These are phyloP conservation scores for Solanum tarijense DNA, from an alignment of 257 asterid genomes.

Conservation along the genomic window DNA sequence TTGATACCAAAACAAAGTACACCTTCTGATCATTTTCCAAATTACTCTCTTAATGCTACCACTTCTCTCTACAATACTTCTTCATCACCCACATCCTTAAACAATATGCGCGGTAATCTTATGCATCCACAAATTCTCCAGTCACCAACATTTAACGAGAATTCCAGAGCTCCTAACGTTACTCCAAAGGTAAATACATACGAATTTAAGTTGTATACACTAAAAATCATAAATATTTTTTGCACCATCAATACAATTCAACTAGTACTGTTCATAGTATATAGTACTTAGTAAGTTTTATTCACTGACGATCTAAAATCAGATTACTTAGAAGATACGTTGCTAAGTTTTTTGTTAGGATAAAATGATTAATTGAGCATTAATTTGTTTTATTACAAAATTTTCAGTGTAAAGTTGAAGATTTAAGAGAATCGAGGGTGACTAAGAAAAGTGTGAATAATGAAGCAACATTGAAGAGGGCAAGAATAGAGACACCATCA, in stretches of 20 bases:
- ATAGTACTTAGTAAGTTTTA: background rate
- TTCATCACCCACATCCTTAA: slow-evolving; percentile 4
- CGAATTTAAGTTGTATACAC: background rate
- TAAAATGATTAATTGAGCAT: background rate
- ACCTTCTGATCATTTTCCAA: slow-evolving; percentile 1
- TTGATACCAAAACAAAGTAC: slow-evolving; percentile 1
- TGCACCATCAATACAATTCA: background rate
- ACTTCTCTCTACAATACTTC: slow-evolving; percentile 12
- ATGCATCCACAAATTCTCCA: background rate
- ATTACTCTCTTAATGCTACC: background rate
- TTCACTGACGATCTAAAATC: background rate
- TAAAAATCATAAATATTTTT: background rate
- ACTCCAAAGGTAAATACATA: background rate
- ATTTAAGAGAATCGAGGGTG: slow-evolving; percentile 6
- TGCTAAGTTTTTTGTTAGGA: background rate
- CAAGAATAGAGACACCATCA: slow-evolving; percentile 47
- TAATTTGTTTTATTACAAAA: background rate
- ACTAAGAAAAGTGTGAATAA: slow-evolving; percentile 21
- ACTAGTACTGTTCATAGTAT: background rate
- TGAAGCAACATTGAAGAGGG: slow-evolving; percentile 34
- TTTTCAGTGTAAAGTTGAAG: slow-evolving; percentile 8
- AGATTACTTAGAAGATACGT: background rate
- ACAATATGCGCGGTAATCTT: background rate
- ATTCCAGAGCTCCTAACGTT: background rate
- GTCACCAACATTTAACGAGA: background rate